phyloP scores from a whole-genome alignment of 352 stramenopile species.

The Elongisporangium undulatum region DNA sequence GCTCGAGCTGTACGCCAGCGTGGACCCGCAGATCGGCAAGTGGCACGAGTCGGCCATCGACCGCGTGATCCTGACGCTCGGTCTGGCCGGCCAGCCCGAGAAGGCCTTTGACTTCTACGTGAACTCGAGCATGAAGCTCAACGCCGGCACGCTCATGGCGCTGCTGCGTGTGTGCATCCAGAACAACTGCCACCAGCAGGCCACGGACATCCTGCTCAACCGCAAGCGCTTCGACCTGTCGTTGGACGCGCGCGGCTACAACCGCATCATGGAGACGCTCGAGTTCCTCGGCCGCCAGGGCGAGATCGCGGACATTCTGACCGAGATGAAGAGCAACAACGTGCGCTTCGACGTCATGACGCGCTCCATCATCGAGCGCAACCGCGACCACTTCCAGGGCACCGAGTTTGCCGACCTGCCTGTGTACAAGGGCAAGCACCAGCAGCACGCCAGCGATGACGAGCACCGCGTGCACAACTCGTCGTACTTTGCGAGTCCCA shows the following conservation, averaged over 20 bases:
- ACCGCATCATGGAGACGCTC: conserved; percentile 65
- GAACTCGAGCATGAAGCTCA: conserved; percentile 78
- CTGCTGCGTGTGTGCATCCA: conserved; percentile 62
- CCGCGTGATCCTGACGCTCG: conserved; percentile 63
- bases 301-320: conserved; percentile 49
- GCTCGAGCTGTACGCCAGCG: conserved; percentile 38
- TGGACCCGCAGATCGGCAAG: conserved; percentile 57
- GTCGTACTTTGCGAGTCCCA: conserved; percentile 21
- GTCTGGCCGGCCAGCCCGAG: conserved; percentile 48
- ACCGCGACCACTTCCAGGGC: conserved; percentile 34
- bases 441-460: conserved; percentile 3
- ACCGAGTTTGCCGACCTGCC: conserved; percentile 25
- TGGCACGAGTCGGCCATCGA: conserved; percentile 73
- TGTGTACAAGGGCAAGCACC: conserved; percentile 7
- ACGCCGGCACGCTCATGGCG: conserved; percentile 60
- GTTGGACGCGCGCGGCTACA: conserved; percentile 67
- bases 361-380: conserved; percentile 50
- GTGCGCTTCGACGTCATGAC: conserved; percentile 59
- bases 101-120: conserved; percentile 77
- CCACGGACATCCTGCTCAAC: conserved; percentile 68
- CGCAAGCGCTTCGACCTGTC: conserved; percentile 71
- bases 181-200: conserved; percentile 70
- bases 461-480: conserved; percentile 1
- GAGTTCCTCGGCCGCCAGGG: conserved; percentile 64
- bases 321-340: conserved; percentile 56